Base-by-base conservation (phyloP, 2,329 filamentous ascomycete species). In the Hirsutella rhossiliensis region DNA sequence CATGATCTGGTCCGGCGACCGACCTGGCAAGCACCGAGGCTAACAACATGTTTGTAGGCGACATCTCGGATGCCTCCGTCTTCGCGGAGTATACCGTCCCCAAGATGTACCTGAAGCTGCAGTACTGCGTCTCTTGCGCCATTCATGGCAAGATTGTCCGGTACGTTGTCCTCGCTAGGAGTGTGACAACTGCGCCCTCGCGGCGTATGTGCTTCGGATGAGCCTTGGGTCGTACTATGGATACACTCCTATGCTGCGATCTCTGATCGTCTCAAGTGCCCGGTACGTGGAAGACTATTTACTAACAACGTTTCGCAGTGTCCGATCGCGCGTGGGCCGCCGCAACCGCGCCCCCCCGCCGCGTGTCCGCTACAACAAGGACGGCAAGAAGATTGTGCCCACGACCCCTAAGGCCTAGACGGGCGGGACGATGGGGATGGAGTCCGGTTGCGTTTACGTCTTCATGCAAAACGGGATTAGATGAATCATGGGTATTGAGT, bases 71-170 rank as follows among this genome's bases (percentile, higher is more conserved):
- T 71, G 92, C 94, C 66, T 97, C 92, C 65, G 92, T 98, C 73
- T 98, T 97, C 76, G 72, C 85, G 65, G 92, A 98, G 78, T 98
- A 98, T 81, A 89, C 88, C 61, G 90, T 98, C 66, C 92, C 92
- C 75, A 98, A 98, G 87, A 98, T 98, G 94, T 98, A 98, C 87
- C 80, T 98, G 76, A 98, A 98, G 85, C 84, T 98, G 71, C 92
- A 98, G 80, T 98, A 98, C 87, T 98, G 92, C 73, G 92, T 98
- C 68, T 97, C 90, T 73, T 98, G 92, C 76, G 92, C 92, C 67
- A 98, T 98, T 60, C 92, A 98, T 81, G 92, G 92, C 81, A 98
- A 98, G 86, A 98, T 98, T 72, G 94, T 98, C 74, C 90, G 92
- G 90, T 97, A 92, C 73, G 89, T 80, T 69, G 63, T 64, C 68